Evolutionary conservation across 176 grass and related monocot genomes (phyloP).

Genomic region (Chloris gayana): DNA sequence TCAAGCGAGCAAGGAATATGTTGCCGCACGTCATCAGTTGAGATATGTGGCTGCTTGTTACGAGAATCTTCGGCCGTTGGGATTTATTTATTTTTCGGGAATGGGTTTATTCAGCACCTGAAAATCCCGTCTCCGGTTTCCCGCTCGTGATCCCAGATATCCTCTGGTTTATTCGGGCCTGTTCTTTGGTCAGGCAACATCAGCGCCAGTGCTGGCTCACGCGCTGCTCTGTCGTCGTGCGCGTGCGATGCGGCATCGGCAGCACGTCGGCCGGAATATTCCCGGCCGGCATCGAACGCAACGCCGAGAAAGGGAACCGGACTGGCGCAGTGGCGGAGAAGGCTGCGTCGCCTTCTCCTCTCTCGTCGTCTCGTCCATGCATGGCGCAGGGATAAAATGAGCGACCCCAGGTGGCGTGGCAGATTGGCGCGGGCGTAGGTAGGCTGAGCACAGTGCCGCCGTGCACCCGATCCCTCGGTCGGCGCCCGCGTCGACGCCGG

Average conservation of each 20-base stretch:
- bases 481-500: neutral
- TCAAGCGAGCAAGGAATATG: neutral
- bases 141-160: neutral
- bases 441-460: neutral
- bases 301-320: neutral
- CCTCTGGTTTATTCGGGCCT: neutral
- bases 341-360: neutral
- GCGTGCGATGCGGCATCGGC: neutral
- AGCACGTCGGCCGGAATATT: neutral
- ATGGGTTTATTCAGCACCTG: neutral
- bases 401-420: neutral
- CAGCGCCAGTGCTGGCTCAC: neutral
- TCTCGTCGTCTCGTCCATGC: constrained; percentile 1
- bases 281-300: neutral
- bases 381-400: neutral
- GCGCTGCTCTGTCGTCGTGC: neutral
- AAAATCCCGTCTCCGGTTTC: too few species aligned
- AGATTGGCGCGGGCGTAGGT: constrained; percentile 11
- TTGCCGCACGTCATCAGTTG: too few species aligned
- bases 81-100: too few species aligned
- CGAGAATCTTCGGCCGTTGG: too few species aligned
- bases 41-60: too few species aligned
- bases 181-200: neutral
- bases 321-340: neutral
- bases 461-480: too few species aligned